Base-by-base conservation (phyloP, 768 basidiomycete genomes). In the Phanerodontia chrysosporium region DNA sequence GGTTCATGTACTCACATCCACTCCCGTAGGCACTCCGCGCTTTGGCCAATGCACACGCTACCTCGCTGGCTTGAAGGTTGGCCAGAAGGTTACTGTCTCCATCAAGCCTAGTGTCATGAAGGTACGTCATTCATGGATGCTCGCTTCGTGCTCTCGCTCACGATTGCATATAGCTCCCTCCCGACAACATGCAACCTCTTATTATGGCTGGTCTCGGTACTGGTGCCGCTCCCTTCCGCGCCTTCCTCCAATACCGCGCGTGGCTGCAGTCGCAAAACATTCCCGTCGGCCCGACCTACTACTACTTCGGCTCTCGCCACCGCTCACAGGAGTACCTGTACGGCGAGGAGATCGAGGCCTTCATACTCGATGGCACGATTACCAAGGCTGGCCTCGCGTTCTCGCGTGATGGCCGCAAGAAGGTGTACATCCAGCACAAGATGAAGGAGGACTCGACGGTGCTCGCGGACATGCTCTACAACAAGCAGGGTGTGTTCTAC, bases 101-200 rank as follows among this genome's bases (percentile, higher is more conserved):
- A 89, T 98, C 75, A 97, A 97, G 73, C 97, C 97, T 25, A 97
- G 95, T 69, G 97, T 99, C 28, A 98, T 99, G 97, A 98, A 98
- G 82, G 91, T 92, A 49, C 28, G 48, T 48, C 18, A 44, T 13
- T 35, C 24, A 18, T 56, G 44, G 28, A n/a, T n/a, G n/a, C n/a
- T n/a, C n/a, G n/a, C n/a, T n/a, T n/a, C n/a, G n/a, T n/a, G n/a
- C n/a, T n/a, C n/a, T n/a, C n/a, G n/a, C n/a, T n/a, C n/a, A n/a
- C n/a, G n/a, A n/a, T n/a, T n/a, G n/a, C n/a, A n/a, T 24, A 9
- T 52, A 94, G 90, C 79, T 98, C 5, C 97, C 97, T 55, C 89
- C 89, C 0, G 81, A 85, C 69, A 78, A 86, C 69, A 82, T 78
- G 48, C 95, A 96, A 69, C 97, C 97, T 39, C 80, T 99, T 74